Percentiles rank a stretch among this genome's conserved stretches.
Conservation (phyloP, 2,329 filamentous ascomycete genomes). For the Aspergillus persii region DNA sequence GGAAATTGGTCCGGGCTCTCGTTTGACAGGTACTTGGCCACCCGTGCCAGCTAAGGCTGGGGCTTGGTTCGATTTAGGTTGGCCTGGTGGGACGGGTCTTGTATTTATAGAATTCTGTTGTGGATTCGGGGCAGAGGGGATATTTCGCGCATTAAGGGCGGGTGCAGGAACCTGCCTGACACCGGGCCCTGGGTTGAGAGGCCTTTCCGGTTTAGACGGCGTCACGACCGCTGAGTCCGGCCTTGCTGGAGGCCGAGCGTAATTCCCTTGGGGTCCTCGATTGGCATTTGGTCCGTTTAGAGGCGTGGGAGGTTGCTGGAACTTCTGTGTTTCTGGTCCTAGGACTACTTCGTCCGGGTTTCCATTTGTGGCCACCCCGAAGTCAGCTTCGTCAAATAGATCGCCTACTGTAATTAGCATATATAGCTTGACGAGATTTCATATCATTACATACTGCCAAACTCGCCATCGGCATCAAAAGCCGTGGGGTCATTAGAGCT, state of each 20-base stretch:
- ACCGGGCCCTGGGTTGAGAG: conserved; percentile 23
- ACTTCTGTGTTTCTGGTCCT: conserved; percentile 32
- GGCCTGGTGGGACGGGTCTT: conserved; percentile 17
- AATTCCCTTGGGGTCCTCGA: conserved; percentile 20
- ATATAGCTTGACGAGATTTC: background rate
- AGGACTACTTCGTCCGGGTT: conserved; percentile 76
- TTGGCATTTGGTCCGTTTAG: conserved; percentile 21
- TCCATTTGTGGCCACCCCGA: conserved; percentile 65
- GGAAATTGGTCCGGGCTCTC: conserved; percentile 18
- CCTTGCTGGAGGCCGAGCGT: conserved; percentile 13
- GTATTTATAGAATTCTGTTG: conserved; percentile 22
- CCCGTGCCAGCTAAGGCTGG: conserved; percentile 9
- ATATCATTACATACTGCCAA: conserved; percentile 37
- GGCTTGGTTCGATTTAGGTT: conserved; percentile 13
- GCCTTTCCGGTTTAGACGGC: conserved; percentile 39
- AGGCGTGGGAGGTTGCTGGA: conserved; percentile 27
- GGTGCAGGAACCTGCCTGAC: conserved; percentile 23
- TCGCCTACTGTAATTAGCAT: conserved; percentile 38
- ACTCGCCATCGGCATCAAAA: conserved; percentile 43
- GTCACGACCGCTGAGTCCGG: conserved; percentile 31
- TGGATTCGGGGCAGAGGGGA: conserved; percentile 14
- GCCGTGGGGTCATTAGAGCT: conserved; percentile 27
- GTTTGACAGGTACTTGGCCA: conserved; percentile 24
- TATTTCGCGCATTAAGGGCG: conserved; percentile 18
- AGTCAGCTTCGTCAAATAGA: conserved; percentile 76